Conservation (phyloP, 768 basidiomycete genomes). For the Saitozyma podzolica region DNA sequence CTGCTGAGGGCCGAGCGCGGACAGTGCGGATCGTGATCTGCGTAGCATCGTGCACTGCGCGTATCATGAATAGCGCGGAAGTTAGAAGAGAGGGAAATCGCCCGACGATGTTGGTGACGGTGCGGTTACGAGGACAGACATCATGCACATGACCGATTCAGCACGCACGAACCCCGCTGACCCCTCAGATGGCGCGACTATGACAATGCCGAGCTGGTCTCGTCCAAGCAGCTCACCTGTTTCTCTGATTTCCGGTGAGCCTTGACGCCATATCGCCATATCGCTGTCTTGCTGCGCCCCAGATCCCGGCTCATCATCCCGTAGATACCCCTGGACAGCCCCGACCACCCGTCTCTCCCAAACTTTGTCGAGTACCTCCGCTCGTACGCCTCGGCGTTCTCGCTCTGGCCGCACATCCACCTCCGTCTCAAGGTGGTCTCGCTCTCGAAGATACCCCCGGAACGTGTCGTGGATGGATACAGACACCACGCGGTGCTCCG, state of each 20-base stretch:
- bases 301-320: not conserved
- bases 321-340: slow-evolving; percentile 36
- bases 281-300: not conserved
- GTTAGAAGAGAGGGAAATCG: too few relatives aligned
- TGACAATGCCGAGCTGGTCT: slow-evolving; percentile 50
- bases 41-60: too few relatives aligned
- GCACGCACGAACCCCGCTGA: slow-evolving; percentile 7
- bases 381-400: slow-evolving; percentile 57
- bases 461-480: slow-evolving; percentile 55
- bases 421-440: slow-evolving; percentile 34
- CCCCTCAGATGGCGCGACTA: slow-evolving; percentile 36
- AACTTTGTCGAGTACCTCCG: slow-evolving; percentile 60
- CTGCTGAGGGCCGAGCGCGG: too few relatives aligned
- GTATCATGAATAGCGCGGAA: too few relatives aligned
- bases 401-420: slow-evolving; percentile 46
- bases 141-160: not conserved
- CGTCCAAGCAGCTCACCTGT: slow-evolving; percentile 71
- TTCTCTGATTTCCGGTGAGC: slow-evolving; percentile 68
- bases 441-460: slow-evolving; percentile 27
- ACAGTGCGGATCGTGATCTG: too few relatives aligned
- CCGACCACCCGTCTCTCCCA: slow-evolving; percentile 46
- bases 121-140: too few relatives aligned
- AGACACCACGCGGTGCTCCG: slow-evolving; percentile 53
- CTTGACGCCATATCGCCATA: too few relatives aligned
- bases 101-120: too few relatives aligned